Evolutionary conservation across 257 asterid species (phyloP).

Genomic region (Apocynum venetum): DNA sequence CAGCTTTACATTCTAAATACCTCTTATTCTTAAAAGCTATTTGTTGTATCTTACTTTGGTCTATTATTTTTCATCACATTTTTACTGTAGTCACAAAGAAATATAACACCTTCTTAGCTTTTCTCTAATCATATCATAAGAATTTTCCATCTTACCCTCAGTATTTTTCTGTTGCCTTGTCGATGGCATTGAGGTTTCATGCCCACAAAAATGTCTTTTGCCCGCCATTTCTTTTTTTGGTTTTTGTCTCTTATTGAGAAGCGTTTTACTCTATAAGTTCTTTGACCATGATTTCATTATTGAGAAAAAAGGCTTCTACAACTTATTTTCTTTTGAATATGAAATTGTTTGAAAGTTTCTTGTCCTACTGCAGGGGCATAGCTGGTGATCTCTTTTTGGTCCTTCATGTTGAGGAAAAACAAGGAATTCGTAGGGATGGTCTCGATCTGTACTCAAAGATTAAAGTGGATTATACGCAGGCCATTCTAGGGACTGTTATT

Average conservation of each 20-base stretch:
- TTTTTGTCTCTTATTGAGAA: background rate
- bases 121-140: background rate
- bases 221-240: background rate
- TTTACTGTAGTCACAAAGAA: background rate
- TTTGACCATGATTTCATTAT: background rate
- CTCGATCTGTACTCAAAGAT: conserved; percentile 74
- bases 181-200: background rate
- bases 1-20: background rate
- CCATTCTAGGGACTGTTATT: conserved; percentile 74
- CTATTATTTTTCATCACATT: background rate
- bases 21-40: background rate
- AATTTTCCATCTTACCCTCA: background rate
- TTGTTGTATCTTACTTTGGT: background rate
- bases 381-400: conserved; percentile 80
- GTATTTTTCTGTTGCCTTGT: background rate
- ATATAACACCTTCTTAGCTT: background rate
- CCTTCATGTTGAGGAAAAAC: conserved; percentile 59
- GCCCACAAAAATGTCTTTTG: background rate
- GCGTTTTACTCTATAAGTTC: background rate
- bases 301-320: background rate
- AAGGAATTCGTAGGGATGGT: conserved; percentile 83
- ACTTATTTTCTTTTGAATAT: background rate
- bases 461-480: conserved; percentile 74
- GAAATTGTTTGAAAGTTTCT: background rate
- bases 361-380: conserved; percentile 47